phyloP scores from a whole-genome alignment of 805 yeast species.

The Metschnikowia peoriensis region DNA sequence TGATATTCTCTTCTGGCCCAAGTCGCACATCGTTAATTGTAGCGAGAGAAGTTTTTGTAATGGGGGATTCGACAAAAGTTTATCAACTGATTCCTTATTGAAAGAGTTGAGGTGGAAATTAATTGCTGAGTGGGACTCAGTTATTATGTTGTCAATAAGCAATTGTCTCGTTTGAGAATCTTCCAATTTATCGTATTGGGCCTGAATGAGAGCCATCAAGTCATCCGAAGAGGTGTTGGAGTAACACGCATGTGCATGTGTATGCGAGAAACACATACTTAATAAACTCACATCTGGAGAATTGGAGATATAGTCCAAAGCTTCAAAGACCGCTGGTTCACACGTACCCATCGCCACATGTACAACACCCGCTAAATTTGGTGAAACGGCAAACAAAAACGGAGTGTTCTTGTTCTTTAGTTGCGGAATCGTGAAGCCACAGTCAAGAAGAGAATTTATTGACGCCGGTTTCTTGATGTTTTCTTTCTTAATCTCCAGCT shows the following conservation, averaged over 20 bases:
- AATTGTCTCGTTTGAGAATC: conserved; percentile 18
- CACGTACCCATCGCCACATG: conserved; percentile 19
- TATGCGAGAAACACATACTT: conserved; percentile 57
- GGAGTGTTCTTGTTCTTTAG: conserved; percentile 21
- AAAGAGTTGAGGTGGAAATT: conserved; percentile 65
- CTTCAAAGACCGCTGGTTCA: conserved; percentile 3
- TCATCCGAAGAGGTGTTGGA: conserved; percentile 69
- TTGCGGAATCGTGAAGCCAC: conserved; percentile 51
- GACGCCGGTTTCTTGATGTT: conserved; percentile 22
- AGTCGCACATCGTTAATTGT: conserved; percentile 62
- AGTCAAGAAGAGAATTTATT: conserved; percentile 47
- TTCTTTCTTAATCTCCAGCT: neutral
- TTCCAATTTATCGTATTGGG: conserved; percentile 15
- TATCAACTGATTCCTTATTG: conserved; percentile 72
- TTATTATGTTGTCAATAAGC: conserved; percentile 45
- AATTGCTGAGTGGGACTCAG: conserved; percentile 74
- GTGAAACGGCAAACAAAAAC: conserved; percentile 44
- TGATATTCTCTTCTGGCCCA: conserved; percentile 27
- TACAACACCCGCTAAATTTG: conserved; percentile 46
- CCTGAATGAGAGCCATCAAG: conserved; percentile 53
- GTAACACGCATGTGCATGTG: conserved; percentile 71
- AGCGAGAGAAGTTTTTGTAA: conserved; percentile 69
- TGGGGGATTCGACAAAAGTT: conserved; percentile 72
- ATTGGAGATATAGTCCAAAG: conserved; percentile 1
- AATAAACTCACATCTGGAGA: conserved; percentile 34